Evolutionary conservation across 768 basidiomycete genomes (phyloP), one percentile per base, ranked within the genome.

Genomic region (Lanmaoa rubissima): DNA sequence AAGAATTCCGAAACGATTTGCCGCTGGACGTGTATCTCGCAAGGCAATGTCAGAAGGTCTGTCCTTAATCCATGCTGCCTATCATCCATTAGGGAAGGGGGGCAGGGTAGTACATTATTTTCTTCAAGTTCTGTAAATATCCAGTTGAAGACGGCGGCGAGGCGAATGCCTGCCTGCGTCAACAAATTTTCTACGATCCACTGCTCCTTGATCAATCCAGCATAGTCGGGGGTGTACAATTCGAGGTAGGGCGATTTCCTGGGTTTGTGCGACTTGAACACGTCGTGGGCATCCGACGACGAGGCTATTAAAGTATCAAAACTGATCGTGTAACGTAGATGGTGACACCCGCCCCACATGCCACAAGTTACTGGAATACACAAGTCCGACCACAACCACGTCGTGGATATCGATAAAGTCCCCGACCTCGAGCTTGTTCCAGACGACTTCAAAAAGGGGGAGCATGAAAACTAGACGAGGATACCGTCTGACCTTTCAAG

Each of bases 111-210:
- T 51, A 34, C 43, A 41, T 26, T 13, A 4, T 44, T 59, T 7
- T 55, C 48, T 4, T 44, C 43, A 1, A 24, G 32, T 16, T 68
- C 69, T 21, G 63, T 61, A 53, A 91, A 90, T 14, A 94, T 74
- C 65, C 79, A 85, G 65, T 97, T 97, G 60, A 98, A 73, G 12
- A 90, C 72, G 0, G 84, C 91, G 1, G 94, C 95, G 26, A 96
- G 83, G 24, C 95, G 79, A 32, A 96, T 74, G 1, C 94, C 95
- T 0, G 75, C 94, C 75, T 88, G 88, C 0, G 90, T 87, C 39
- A 98, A 74, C 61, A 97, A 68, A 73, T 83, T 83, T 78, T 97
- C 94, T 2, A 98, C 63, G 36, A 94, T 73, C 80, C 86, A 84
- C 57, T 81, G 73, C 24, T 84, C 73, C 57, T 76, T 77, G 61